Base-by-base conservation (phyloP, 805 yeast genomes). In the Myxozyma mucilagina region DNA sequence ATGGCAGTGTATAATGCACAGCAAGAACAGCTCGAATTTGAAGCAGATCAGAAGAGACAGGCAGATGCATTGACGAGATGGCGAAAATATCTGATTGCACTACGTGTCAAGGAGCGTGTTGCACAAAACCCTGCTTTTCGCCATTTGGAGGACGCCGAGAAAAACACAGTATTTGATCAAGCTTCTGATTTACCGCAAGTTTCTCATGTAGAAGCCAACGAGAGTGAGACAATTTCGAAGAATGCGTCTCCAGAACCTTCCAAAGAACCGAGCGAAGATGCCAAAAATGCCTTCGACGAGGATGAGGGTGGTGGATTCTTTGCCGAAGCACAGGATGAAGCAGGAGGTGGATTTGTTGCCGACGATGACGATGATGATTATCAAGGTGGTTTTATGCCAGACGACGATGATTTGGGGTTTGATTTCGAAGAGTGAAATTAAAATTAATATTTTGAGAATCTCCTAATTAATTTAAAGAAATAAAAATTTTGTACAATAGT, bases 1-100 rank as follows among this genome's bases (percentile, higher is more conserved):
- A 68, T 74, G 31, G 74, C 78, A 0, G 85, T 85, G 0, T 74
- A 49, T 35, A 41, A 29, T 1, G 64, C 65, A 5, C 55, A 41
- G 47, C 54, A 47, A 20, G 66, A 63, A 18, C 63, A 63, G 52
- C 36, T 39, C 7, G 47, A 20, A 16, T 57, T 61, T 36, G 63
- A 63, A 13, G 54, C 49, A 18, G 64, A 63, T 44, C 43, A 39
- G 39, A 51, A 43, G 50, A 52, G 53, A 14, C 60, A 61, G 36
- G 54, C 47, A 13, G 54, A 67, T 24, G 72, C 76, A 3, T 48
- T 75, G 20, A n/a, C 44, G 32, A 50, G 75, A 38, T 76, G 79
- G 79, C 67, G 75, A 43, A 61, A 68, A 54, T 73, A 73, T 43
- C 66, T 76, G 32, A 65, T 70, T 31, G 78, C 76, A 0, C 62